Conservation (phyloP, 2,329 filamentous ascomycete species). For the Penicillium hordei region DNA sequence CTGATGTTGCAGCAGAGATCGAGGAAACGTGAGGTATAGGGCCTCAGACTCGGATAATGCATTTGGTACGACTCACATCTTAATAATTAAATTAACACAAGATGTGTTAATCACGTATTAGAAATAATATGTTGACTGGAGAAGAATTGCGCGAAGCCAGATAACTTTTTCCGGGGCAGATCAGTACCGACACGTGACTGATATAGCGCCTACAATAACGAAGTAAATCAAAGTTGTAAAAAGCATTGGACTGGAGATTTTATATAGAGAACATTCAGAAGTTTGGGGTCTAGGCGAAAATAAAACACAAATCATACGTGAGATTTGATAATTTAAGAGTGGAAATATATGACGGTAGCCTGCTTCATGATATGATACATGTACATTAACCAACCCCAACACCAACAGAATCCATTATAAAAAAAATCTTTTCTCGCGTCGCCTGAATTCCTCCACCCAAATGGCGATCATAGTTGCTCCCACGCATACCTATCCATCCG, state of each 20-base stretch:
- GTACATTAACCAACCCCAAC: neutral
- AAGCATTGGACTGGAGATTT: neutral
- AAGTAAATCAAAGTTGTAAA: neutral
- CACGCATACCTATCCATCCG: neutral
- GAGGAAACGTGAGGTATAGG: neutral
- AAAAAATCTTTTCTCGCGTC: neutral
- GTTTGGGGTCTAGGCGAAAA: neutral
- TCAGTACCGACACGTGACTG: neutral
- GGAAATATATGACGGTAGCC: slow-evolving; percentile 1
- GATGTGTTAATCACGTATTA: neutral
- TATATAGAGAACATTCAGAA: neutral
- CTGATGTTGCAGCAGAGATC: neutral
- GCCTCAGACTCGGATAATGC: neutral
- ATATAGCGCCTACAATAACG: neutral
- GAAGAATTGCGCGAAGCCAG: neutral
- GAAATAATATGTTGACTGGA: neutral
- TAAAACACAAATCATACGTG: neutral
- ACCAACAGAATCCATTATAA: neutral
- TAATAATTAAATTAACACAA: neutral
- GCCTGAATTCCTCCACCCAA: neutral
- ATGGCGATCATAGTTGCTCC: neutral
- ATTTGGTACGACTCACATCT: neutral
- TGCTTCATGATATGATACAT: slow-evolving; percentile 3
- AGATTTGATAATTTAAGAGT: neutral
- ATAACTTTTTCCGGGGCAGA: neutral